Conservation (phyloP, 129 eudicot species). For the Flaveria robusta region DNA sequence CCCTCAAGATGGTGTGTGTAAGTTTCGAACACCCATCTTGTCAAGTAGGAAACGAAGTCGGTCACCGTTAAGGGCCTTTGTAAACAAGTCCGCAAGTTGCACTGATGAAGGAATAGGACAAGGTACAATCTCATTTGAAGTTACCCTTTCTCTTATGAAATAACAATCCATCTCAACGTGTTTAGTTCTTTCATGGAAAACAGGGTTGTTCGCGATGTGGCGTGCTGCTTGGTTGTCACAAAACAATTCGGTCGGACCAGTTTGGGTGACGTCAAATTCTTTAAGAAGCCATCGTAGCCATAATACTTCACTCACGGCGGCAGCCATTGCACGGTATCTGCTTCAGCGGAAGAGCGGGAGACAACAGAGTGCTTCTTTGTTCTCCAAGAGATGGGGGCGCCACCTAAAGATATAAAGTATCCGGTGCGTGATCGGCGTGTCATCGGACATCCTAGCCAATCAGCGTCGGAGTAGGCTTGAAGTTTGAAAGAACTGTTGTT, state of each 20-base stretch:
- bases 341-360: neutral
- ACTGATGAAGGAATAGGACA: neutral
- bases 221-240: conserved; percentile 7
- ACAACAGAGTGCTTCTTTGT: neutral
- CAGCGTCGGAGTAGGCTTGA: neutral
- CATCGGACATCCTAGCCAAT: neutral
- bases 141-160: neutral
- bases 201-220: neutral
- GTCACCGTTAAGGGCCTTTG: neutral
- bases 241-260: neutral
- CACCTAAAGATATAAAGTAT: neutral
- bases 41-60: neutral
- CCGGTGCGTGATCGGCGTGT: neutral
- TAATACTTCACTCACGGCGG: neutral
- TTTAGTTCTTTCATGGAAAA: neutral
- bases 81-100: neutral
- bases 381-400: neutral
- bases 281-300: neutral
- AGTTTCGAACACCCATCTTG: neutral
- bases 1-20: conserved; percentile 1
- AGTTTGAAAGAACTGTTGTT: neutral
- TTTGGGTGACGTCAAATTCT: neutral
- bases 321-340: neutral
- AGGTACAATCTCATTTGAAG: neutral
- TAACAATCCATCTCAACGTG: neutral